phyloP scores from a whole-genome alignment of 2,329 filamentous ascomycete species.

The Talaromyces sp. region DNA sequence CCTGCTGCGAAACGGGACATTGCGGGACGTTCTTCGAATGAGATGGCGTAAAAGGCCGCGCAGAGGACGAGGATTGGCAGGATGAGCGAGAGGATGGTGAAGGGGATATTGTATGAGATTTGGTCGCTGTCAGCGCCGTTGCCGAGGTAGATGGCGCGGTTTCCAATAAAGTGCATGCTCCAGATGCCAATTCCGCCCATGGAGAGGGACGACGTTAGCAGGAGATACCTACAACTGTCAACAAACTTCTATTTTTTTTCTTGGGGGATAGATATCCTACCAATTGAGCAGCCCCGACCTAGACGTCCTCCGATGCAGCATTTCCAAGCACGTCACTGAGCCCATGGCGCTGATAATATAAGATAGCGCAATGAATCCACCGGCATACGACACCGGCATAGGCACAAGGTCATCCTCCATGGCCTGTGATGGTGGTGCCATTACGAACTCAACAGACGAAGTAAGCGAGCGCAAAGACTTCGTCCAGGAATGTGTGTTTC shows the following conservation, averaged over 20 bases:
- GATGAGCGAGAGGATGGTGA: slow-evolving; percentile 73
- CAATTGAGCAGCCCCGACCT: slow-evolving; percentile 64
- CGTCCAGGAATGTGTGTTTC: not conserved
- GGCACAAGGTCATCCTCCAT: slow-evolving; percentile 8
- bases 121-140: slow-evolving; percentile 59
- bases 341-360: slow-evolving; percentile 69
- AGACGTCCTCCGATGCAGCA: slow-evolving; percentile 71
- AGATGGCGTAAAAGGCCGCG: slow-evolving; percentile 66
- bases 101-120: slow-evolving; percentile 66
- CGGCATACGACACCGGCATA: slow-evolving; percentile 6
- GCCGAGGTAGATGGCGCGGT: slow-evolving; percentile 69
- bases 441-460: not conserved
- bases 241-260: not conserved
- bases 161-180: slow-evolving; percentile 82
- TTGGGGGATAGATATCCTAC: slow-evolving; percentile 38
- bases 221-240: slow-evolving; percentile 48
- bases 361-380: slow-evolving; percentile 62
- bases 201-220: slow-evolving; percentile 59
- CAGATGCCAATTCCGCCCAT: slow-evolving; percentile 73
- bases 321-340: slow-evolving; percentile 71
- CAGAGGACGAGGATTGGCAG: slow-evolving; percentile 71
- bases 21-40: slow-evolving; percentile 53
- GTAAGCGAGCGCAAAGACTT: not conserved
- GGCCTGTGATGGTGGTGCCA: slow-evolving; percentile 6
- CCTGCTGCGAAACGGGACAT: slow-evolving; percentile 57